Evolutionary conservation across 768 basidiomycete genomes (phyloP).

Genomic region (Leccinum arenicola): DNA sequence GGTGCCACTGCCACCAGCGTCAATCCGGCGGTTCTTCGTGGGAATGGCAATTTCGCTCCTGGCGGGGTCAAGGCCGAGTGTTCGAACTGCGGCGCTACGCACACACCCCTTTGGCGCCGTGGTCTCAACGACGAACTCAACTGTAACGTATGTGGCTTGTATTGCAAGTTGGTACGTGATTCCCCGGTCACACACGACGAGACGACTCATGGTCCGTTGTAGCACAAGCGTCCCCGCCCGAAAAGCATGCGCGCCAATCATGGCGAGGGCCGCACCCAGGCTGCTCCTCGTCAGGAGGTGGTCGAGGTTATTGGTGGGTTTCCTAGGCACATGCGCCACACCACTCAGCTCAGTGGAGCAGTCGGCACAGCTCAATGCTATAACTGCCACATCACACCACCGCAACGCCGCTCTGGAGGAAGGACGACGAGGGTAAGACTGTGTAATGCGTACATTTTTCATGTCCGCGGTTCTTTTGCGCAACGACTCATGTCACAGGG

Average conservation of each 20-base stretch:
- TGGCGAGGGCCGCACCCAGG: conserved; percentile 67
- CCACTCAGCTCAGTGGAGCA: conserved; percentile 28
- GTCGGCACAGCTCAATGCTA: conserved; percentile 71
- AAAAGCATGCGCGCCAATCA: conserved; percentile 83
- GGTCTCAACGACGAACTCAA: conserved; percentile 87
- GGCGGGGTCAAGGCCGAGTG: no score
- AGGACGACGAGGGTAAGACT: conserved; percentile 88
- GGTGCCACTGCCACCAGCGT: conserved; percentile 52
- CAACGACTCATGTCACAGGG: conserved; percentile 12
- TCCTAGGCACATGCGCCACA: conserved; percentile 29
- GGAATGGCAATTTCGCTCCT: no score
- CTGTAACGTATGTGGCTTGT: conserved; percentile 85
- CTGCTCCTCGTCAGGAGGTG: conserved; percentile 62
- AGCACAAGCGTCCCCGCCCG: conserved; percentile 88
- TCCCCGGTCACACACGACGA: not conserved
- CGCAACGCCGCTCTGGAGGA: conserved; percentile 88
- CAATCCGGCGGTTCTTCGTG: no score
- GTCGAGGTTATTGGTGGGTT: conserved; percentile 71
- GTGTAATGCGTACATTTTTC: conserved; percentile 83
- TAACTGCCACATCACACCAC: conserved; percentile 76
- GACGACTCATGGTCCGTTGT: not conserved
- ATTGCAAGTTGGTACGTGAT: conserved; percentile 73
- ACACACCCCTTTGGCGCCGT: conserved; percentile 84
- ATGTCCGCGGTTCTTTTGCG: not conserved
- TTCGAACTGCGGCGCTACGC: conserved; percentile 69